These are phyloP conservation scores for Bombardia bombarda DNA, from an alignment of 495 filamentous ascomycete genomes.

Conservation along the genomic window DNA sequence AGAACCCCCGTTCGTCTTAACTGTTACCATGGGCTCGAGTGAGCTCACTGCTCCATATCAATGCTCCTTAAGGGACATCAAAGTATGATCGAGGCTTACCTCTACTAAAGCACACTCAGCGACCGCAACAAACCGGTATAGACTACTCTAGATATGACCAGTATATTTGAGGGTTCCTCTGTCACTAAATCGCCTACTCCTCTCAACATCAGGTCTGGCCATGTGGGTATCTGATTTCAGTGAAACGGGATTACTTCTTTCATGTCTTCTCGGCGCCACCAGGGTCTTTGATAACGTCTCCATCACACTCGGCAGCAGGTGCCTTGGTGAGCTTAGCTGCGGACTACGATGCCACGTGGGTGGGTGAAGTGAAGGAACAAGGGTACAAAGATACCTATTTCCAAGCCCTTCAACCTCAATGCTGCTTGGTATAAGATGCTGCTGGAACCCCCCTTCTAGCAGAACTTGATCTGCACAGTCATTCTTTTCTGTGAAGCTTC, in stretches of 20 bases:
- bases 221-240: slow-evolving; percentile 12
- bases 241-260: slow-evolving; percentile 9
- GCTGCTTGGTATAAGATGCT: not conserved
- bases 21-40: not conserved
- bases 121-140: no score
- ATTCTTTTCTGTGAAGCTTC: slow-evolving; percentile 10
- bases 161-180: no score
- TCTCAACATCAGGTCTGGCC: not conserved
- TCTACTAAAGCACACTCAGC: no score
- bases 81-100: no score
- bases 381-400: no score
- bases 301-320: not conserved
- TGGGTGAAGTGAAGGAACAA: no score
- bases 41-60: not conserved
- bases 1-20: not conserved
- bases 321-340: not conserved
- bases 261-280: not conserved
- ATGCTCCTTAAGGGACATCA: no score
- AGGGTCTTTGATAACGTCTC: not conserved
- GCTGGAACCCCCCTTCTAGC: not conserved
- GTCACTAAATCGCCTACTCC: not conserved
- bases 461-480: not conserved
- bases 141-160: no score
- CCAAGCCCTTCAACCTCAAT: not conserved
- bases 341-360: not conserved